A percentile compares a stretch with the other conserved stretches of the same genome.
These are phyloP conservation scores for Ziziphus jujuba DNA, from an alignment of 306 rosid genomes.

Conservation along the genomic window DNA sequence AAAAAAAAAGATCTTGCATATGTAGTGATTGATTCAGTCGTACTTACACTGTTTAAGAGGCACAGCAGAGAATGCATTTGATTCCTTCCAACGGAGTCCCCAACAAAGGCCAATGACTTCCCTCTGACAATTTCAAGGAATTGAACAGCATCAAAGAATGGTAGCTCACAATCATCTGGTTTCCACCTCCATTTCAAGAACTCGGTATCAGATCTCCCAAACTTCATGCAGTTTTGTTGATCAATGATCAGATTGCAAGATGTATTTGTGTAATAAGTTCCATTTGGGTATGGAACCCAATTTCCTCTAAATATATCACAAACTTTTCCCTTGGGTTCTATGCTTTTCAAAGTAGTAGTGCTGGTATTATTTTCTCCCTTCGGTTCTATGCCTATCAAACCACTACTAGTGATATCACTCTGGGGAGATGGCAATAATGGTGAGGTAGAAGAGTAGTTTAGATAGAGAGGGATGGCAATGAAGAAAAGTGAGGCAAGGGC, in stretches of 20 bases:
- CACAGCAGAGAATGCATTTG: constrained; percentile 84
- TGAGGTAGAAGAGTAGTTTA: constrained; percentile 24
- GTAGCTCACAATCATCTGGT: constrained; percentile 57
- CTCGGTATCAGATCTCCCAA: constrained; percentile 57
- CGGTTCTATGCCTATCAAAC: not conserved
- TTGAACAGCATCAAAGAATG: constrained; percentile 53
- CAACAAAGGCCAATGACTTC: constrained; percentile 80
- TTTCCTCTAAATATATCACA: constrained; percentile 62
- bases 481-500: constrained; percentile 14
- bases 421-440: constrained; percentile 21
- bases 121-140: constrained; percentile 65
- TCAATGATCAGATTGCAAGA: constrained; percentile 56
- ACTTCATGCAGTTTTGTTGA: constrained; percentile 72
- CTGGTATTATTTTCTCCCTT: too few species aligned
- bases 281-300: constrained; percentile 53
- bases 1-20: not conserved
- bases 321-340: not conserved
- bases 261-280: constrained; percentile 50
- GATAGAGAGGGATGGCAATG: constrained; percentile 31
- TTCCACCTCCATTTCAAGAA: constrained; percentile 80
- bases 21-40: too few species aligned
- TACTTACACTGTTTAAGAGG: constrained; percentile 51
- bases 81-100: constrained; percentile 83
- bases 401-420: not conserved
- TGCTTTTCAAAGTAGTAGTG: too few species aligned